Evolutionary conservation across 176 grass and related monocot species (phyloP).

Genomic region (Phoenix roebelenii): DNA sequence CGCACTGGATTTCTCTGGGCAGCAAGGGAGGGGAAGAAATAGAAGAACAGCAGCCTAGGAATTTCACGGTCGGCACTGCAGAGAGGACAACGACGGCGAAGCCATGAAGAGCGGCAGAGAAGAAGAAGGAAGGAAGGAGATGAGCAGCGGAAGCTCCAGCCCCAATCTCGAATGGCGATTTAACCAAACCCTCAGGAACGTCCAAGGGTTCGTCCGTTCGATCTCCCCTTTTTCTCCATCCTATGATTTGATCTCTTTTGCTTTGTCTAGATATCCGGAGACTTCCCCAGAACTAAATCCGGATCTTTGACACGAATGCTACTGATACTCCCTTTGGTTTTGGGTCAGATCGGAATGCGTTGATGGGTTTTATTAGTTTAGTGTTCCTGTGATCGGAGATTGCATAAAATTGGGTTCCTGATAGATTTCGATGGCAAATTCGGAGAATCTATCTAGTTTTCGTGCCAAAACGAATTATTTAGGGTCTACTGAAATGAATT

Average conservation of each 20-base stretch:
- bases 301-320: not conserved
- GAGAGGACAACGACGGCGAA: not conserved
- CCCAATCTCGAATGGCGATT: slow-evolving; percentile 86
- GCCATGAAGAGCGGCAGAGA: not conserved
- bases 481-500: too few relatives aligned
- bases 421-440: not conserved
- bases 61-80: not conserved
- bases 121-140: slow-evolving; percentile 8
- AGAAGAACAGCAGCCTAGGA: not conserved
- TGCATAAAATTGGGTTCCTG: not conserved
- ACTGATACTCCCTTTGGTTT: not conserved
- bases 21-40: not conserved
- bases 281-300: not conserved
- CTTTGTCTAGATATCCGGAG: not conserved
- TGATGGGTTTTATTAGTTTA: too few relatives aligned
- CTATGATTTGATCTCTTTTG: not conserved
- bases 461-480: too few relatives aligned
- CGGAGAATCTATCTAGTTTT: too few relatives aligned
- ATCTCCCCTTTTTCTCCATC: not conserved
- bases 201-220: slow-evolving; percentile 53
- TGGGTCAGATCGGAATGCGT: too few relatives aligned
- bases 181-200: slow-evolving; percentile 86
- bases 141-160: slow-evolving; percentile 27
- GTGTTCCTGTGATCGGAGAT: too few relatives aligned
- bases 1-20: too few relatives aligned